Percentiles rank a stretch among this genome's conserved stretches.
phyloP scores from a whole-genome alignment of 192 early-diverging fungal species.

The Backusella psychrophila region DNA sequence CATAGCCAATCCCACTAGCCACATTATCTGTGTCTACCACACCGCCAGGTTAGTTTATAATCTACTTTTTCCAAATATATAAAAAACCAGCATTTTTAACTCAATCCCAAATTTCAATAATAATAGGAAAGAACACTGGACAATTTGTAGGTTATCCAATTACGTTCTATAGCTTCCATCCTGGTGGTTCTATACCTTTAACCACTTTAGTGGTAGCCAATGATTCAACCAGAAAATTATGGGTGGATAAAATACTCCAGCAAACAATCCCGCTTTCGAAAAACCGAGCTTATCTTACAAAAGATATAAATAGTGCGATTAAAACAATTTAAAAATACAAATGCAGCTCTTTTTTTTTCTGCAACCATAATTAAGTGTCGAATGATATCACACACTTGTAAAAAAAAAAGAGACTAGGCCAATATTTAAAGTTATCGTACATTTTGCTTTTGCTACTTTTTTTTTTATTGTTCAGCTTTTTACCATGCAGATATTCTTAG shows the following conservation, averaged over 20 bases:
- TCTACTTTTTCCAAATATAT: neutral
- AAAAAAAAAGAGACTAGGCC: neutral
- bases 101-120: neutral
- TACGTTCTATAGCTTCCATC: neutral
- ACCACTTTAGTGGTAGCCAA: neutral
- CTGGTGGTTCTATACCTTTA: neutral
- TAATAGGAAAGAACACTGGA: neutral
- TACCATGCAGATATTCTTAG: neutral
- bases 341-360: neutral
- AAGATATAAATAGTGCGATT: neutral
- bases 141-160: neutral
- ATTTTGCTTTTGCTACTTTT: neutral
- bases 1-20: constrained; percentile 5
- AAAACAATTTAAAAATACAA: neutral
- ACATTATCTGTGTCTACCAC: neutral
- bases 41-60: neutral
- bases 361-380: neutral
- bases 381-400: neutral
- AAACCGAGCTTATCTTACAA: neutral
- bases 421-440: neutral
- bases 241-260: constrained; percentile 4
- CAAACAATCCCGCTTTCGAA: neutral
- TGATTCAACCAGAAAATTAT: constrained; percentile 11
- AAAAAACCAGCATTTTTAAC: neutral
- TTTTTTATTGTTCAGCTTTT: neutral